Evolutionary conservation across 2,329 filamentous ascomycete species (phyloP).

Genomic region (Trichophyton mentagrophytes): DNA sequence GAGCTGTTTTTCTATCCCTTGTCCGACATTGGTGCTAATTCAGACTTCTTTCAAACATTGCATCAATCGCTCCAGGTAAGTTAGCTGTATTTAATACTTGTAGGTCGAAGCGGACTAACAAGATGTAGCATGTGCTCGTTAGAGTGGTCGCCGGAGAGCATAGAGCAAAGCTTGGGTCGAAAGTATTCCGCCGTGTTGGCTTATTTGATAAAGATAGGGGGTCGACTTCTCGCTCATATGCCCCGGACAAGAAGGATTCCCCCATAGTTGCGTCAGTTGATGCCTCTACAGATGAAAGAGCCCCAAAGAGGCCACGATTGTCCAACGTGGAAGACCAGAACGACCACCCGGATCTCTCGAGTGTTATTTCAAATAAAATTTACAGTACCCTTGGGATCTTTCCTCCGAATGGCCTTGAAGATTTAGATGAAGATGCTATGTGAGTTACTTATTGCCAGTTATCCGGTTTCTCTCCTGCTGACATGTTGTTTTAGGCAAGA

Average conservation of each 20-base stretch:
- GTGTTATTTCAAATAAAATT: constrained; percentile 23
- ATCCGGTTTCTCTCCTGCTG: background rate
- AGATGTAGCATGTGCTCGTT: constrained; percentile 14
- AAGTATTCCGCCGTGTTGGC: background rate
- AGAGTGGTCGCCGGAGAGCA: constrained; percentile 11
- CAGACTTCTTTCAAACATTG: constrained; percentile 14
- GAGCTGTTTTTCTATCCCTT: constrained; percentile 19
- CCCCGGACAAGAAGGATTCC: background rate
- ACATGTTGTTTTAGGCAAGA: constrained; percentile 20
- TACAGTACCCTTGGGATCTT: constrained; percentile 26
- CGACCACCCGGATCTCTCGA: constrained; percentile 18
- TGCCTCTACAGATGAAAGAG: constrained; percentile 15
- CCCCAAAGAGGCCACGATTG: constrained; percentile 26
- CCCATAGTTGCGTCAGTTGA: constrained; percentile 8
- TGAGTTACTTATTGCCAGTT: constrained; percentile 26
- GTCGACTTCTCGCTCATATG: background rate
- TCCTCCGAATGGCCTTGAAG: constrained; percentile 24
- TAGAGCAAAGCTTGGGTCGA: background rate
- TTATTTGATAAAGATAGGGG: background rate
- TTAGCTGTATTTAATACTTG: background rate
- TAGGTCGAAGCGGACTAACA: background rate
- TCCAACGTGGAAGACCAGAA: constrained; percentile 25
- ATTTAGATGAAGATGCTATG: constrained; percentile 35
- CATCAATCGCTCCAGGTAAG: constrained; percentile 25
- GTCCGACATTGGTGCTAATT: constrained; percentile 15